These are phyloP conservation scores for Acanthamoeba healyi DNA, from an alignment of 208 protist species.

Conservation along the genomic window DNA sequence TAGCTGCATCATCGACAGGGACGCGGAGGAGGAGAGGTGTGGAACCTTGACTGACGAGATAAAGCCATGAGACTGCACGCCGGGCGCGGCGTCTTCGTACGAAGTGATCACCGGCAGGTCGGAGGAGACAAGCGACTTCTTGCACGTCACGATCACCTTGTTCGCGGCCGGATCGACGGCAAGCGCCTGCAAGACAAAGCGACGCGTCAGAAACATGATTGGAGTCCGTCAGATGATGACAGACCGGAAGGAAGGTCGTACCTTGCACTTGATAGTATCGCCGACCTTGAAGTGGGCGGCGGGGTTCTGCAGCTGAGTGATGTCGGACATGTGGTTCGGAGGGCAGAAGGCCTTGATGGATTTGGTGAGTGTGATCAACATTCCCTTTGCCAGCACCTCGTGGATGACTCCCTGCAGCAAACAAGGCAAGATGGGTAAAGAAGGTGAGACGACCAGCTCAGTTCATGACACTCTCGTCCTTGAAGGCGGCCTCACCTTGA, in stretches of 20 bases:
- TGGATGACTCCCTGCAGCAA: neutral
- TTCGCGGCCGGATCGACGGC: neutral
- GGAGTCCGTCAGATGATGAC: neutral
- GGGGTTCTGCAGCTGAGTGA: conserved; percentile 51
- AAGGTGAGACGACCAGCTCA: neutral
- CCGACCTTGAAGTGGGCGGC: conserved; percentile 47
- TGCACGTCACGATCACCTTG: conserved; percentile 65
- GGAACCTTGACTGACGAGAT: conserved; percentile 57
- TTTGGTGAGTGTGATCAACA: conserved; percentile 13
- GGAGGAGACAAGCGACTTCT: conserved; percentile 43
- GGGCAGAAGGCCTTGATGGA: conserved; percentile 54
- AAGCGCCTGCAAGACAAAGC: neutral
- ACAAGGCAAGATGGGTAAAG: neutral
- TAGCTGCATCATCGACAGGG: neutral
- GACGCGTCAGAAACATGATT: too few relatives aligned
- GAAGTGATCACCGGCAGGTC: conserved; percentile 71
- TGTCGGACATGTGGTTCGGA: conserved; percentile 24
- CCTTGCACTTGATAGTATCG: conserved; percentile 50
- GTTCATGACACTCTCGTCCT: neutral
- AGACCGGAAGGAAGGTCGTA: neutral
- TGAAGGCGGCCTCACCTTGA: conserved; percentile 7
- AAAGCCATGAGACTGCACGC: conserved; percentile 46
- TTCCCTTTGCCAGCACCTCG: conserved; percentile 2
- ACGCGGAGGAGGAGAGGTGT: neutral
- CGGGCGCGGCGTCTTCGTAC: conserved; percentile 57